These are phyloP conservation scores for Acmispon strigosus DNA, from an alignment of 306 rosid genomes.

Conservation along the genomic window DNA sequence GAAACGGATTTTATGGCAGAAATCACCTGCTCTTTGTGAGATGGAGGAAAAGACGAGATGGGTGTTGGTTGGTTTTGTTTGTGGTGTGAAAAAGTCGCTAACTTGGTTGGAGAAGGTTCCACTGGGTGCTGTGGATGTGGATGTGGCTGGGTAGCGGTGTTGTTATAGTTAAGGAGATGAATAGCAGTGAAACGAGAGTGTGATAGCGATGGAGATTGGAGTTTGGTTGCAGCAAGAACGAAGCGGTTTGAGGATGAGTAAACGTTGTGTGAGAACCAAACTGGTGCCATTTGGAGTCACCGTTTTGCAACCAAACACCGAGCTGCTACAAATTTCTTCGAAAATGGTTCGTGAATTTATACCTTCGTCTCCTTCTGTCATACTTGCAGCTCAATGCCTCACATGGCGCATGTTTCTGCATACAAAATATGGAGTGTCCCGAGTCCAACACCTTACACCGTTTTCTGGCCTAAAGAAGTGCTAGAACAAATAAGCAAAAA, in stretches of 20 bases:
- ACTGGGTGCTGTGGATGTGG: background rate
- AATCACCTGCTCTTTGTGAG: constrained; percentile 23
- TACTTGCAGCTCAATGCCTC: too few relatives aligned
- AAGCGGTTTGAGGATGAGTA: background rate
- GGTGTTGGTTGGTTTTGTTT: constrained; percentile 13
- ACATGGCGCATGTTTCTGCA: too few relatives aligned
- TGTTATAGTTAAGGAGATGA: background rate
- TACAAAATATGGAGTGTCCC: too few relatives aligned
- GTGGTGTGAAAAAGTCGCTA: background rate
- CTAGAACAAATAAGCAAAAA: too few relatives aligned
- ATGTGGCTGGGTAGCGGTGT: constrained; percentile 3
- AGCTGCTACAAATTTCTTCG: too few relatives aligned
- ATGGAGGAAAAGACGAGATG: constrained; percentile 6
- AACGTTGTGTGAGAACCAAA: background rate
- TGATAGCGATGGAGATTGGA: background rate
- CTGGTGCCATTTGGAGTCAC: constrained; percentile 9
- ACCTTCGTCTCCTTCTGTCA: too few relatives aligned
- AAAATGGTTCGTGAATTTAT: too few relatives aligned
- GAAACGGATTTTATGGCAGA: constrained; percentile 47
- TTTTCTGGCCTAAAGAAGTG: too few relatives aligned
- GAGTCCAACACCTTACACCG: too few relatives aligned
- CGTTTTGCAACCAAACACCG: too few relatives aligned
- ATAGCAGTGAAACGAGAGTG: constrained; percentile 10
- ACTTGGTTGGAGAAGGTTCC: background rate
- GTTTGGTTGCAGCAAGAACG: background rate